These are phyloP conservation scores for Rhizomucor pusillus DNA, from an alignment of 371 early-diverging fungal genomes.

Conservation along the genomic window DNA sequence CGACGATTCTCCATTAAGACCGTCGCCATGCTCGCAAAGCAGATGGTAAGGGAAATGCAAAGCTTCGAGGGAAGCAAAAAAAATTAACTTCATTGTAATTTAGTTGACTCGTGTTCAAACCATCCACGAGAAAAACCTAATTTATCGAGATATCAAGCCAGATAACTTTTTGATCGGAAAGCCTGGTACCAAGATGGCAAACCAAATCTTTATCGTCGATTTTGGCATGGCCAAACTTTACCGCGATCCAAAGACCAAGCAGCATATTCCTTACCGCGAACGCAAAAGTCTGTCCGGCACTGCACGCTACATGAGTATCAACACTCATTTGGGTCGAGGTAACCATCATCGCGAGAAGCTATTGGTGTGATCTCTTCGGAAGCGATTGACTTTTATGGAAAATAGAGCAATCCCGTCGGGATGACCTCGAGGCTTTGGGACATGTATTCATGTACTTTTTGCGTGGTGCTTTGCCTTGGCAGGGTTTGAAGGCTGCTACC, in stretches of 20 bases:
- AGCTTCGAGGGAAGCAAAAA: background rate
- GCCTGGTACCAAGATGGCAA: slow-evolving; percentile 61
- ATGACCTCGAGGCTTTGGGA: slow-evolving; percentile 98
- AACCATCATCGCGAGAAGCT: slow-evolving; percentile 1
- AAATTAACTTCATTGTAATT: background rate
- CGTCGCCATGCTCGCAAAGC: slow-evolving; percentile 92
- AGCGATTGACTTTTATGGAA: slow-evolving; percentile 1
- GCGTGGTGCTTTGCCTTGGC: slow-evolving; percentile 99
- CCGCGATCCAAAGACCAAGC: slow-evolving; percentile 85
- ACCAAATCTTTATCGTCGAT: slow-evolving; percentile 80
- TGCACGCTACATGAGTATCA: slow-evolving; percentile 95
- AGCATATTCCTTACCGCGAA: slow-evolving; percentile 88
- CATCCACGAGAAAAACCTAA: slow-evolving; percentile 94
- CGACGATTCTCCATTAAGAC: slow-evolving; percentile 92
- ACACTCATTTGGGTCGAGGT: slow-evolving; percentile 88
- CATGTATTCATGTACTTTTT: slow-evolving; percentile 99
- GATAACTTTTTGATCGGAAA: slow-evolving; percentile 97
- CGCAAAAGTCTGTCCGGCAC: slow-evolving; percentile 93
- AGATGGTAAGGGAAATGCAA: slow-evolving; percentile 65
- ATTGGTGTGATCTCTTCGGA: slow-evolving; percentile 12
- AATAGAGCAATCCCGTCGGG: slow-evolving; percentile 94
- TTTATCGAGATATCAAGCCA: slow-evolving; percentile 99
- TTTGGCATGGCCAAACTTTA: slow-evolving; percentile 97
- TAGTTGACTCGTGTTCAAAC: slow-evolving; percentile 89
- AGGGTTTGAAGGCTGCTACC: slow-evolving; percentile 97